Base-by-base conservation (phyloP, 2,329 filamentous ascomycete genomes). In the Epichloe glyceriae region DNA sequence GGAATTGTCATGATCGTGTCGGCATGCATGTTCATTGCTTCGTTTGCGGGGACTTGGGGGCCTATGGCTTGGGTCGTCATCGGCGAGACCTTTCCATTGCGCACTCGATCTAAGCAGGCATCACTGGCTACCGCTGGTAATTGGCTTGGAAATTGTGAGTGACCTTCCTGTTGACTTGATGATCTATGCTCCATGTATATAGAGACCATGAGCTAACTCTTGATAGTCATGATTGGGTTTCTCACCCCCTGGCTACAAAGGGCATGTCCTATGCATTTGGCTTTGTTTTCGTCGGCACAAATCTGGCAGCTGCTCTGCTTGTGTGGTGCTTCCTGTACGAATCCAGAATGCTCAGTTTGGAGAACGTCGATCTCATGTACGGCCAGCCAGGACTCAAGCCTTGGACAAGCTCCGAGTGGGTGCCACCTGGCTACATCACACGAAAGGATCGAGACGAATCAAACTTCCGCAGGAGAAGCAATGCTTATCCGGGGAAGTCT, bases 331-430 rank as follows among this genome's bases (percentile, higher is more conserved):
- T 84, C 65, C 73, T 86, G 50, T 82, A 78, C 63, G 83, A 87
- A 62, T 80, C 75, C 15, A 75, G 78, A 54, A 76, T 74, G 40
- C 73, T 83, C 10, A 80, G 78, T 12, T 72, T 87, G n/a, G 83
- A 87, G 67, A 80, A 85, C 57, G 79, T 87, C 52, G 83, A 87
- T 63, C 75, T 78, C 49, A 83, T 85, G 80, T 87, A 87, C 62
- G 73, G 82, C 46, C 67, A 80, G 19, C 65, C 57, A 3, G 55
- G 70, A 41, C 72, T 85, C n/a, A 78, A 76, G 63, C 74, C 82
- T 3, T 82, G 79, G 75, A 75, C 73, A 61, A 81, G 77, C 58
- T 63, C 67, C 53, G 68, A 72, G 54, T 85, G 75, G 75, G 64
- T 67, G 37, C 71, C 71, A 14, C 67, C 66, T 1, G 70, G 70